Percentiles rank a stretch among this genome's conserved stretches.
phyloP scores from a whole-genome alignment of 2,329 filamentous ascomycete genomes.

The Fusarium bactridioides region DNA sequence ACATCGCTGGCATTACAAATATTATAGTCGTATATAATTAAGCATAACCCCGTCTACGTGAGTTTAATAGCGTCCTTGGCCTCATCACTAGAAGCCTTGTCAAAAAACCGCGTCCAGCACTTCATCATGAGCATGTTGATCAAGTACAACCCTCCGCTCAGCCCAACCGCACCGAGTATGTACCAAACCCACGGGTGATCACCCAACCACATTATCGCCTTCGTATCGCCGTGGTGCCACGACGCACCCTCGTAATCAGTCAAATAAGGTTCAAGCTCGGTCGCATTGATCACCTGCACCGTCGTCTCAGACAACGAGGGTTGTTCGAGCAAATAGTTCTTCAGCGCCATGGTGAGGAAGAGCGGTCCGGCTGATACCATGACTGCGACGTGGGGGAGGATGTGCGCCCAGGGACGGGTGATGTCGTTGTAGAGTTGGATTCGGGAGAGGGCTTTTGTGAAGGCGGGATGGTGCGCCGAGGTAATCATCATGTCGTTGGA shows the following conservation, averaged over 20 bases:
- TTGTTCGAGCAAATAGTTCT: conserved; percentile 70
- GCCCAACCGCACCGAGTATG: conserved; percentile 39
- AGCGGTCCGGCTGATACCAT: conserved; percentile 82
- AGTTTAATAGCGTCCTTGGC: conserved; percentile 33
- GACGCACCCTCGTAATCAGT: conserved; percentile 50
- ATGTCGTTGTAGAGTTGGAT: conserved; percentile 68
- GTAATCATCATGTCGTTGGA: conserved; percentile 84
- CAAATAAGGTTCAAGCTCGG: conserved; percentile 43
- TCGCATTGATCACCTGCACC: conserved; percentile 42
- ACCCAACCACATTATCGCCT: conserved; percentile 58
- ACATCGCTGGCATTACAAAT: conserved; percentile 19
- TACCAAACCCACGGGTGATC: conserved; percentile 46
- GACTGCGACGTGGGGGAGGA: conserved; percentile 74
- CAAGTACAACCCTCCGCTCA: conserved; percentile 24
- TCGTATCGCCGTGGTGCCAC: conserved; percentile 58
- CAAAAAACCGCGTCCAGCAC: conserved; percentile 19
- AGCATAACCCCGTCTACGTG: conserved; percentile 11
- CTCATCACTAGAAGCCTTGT: conserved; percentile 10
- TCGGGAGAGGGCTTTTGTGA: conserved; percentile 72
- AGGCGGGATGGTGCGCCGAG: conserved; percentile 77
- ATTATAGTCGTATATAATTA: conserved; percentile 18
- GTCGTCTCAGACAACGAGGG: conserved; percentile 43
- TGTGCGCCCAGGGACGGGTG: conserved; percentile 67
- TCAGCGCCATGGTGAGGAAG: conserved; percentile 79
- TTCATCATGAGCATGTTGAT: conserved; percentile 25